phyloP scores from a whole-genome alignment of 2,329 filamentous ascomycete species.

The Ilyonectria mors-panacis region DNA sequence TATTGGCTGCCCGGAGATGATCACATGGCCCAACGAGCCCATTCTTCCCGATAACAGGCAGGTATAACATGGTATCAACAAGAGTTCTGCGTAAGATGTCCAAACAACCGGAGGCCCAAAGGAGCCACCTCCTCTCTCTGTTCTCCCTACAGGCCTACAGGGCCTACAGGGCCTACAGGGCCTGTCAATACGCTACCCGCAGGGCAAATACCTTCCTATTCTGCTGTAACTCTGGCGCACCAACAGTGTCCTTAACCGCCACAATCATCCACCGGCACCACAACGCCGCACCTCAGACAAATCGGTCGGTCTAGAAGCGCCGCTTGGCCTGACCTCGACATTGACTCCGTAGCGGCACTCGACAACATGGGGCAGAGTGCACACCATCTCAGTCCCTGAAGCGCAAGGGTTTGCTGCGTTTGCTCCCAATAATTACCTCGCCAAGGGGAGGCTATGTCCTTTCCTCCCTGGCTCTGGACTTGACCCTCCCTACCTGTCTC shows the following conservation, averaged over 20 bases:
- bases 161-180: not conserved
- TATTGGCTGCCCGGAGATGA: slow-evolving; percentile 11
- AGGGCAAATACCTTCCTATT: slow-evolving; percentile 21
- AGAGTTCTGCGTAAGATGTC: not conserved
- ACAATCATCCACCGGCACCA: slow-evolving; percentile 11
- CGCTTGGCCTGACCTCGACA: not conserved
- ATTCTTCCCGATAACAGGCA: not conserved
- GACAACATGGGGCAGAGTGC: not conserved
- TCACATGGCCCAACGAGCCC: not conserved
- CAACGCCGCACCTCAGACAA: slow-evolving; percentile 18
- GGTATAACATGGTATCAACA: not conserved
- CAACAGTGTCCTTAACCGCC: slow-evolving; percentile 14
- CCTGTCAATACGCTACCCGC: not conserved
- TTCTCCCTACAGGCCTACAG: not conserved
- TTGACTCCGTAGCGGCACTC: not conserved
- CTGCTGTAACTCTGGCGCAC: slow-evolving; percentile 16
- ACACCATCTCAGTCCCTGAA: slow-evolving; percentile 9
- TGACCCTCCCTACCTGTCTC: slow-evolving; percentile 27
- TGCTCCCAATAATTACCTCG: slow-evolving; percentile 5
- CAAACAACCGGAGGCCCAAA: not conserved
- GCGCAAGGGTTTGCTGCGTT: not conserved
- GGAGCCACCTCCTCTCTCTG: not conserved
- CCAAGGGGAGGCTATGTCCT: slow-evolving; percentile 2
- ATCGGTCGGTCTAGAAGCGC: slow-evolving; percentile 27
- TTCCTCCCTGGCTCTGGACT: not conserved